These are phyloP conservation scores for Talaromyces sp. DNA, from an alignment of 2,329 filamentous ascomycete genomes.

Conservation along the genomic window DNA sequence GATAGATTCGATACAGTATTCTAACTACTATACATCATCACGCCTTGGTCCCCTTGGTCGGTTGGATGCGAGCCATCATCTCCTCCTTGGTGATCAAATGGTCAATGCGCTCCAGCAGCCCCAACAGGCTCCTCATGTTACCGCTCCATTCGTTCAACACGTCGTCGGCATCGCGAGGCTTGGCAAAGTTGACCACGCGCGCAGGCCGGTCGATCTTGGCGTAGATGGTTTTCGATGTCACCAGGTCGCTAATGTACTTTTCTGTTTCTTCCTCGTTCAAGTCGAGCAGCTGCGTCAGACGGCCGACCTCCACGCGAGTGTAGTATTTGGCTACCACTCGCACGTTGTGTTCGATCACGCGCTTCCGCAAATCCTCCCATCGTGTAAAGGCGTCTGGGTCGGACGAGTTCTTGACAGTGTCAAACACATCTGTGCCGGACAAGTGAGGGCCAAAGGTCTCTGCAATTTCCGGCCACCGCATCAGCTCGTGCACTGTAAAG, in stretches of 20 bases:
- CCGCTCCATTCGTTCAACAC: conserved; percentile 97
- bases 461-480: conserved; percentile 95
- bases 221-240: conserved; percentile 96
- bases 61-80: conserved; percentile 98
- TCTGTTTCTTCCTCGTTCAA: conserved; percentile 93
- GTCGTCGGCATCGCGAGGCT: conserved; percentile 91
- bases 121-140: conserved; percentile 91
- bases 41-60: conserved; percentile 31
- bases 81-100: conserved; percentile 99
- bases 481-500: conserved; percentile 92
- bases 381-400: conserved; percentile 78
- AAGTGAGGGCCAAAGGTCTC: conserved; percentile 85
- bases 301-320: conserved; percentile 88
- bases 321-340: conserved; percentile 98
- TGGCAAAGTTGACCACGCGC: conserved; percentile 85
- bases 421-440: conserved; percentile 84
- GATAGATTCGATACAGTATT: conserved; percentile 2
- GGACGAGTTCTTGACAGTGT: conserved; percentile 55
- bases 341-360: conserved; percentile 98
- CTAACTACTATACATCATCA: conserved; percentile 9
- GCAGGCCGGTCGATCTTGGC: conserved; percentile 96
- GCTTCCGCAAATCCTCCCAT: conserved; percentile 94
- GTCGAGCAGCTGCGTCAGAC: conserved; percentile 84
- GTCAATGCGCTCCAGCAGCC: conserved; percentile 82
- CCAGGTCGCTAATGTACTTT: conserved; percentile 96